phyloP scores from a whole-genome alignment of 768 basidiomycete genomes.

The Astraeus odoratus region DNA sequence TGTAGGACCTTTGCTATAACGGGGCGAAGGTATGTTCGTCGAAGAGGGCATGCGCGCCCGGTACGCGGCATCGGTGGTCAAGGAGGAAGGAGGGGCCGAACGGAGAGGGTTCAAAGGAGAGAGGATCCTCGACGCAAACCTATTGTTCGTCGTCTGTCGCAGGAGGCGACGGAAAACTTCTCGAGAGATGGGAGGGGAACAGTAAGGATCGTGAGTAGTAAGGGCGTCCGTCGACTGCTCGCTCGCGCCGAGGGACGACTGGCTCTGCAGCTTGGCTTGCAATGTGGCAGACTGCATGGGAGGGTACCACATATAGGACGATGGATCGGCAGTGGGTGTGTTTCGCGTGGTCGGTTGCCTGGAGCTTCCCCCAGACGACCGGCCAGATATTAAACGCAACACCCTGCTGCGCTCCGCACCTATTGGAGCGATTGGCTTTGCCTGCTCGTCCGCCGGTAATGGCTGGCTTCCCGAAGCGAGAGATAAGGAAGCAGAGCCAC shows the following conservation, averaged over 20 bases:
- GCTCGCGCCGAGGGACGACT: background rate
- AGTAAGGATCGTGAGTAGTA: background rate
- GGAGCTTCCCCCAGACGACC: constrained; percentile 3
- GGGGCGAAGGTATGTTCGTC: constrained; percentile 13
- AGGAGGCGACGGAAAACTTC: constrained; percentile 21
- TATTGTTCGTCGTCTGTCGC: constrained; percentile 19
- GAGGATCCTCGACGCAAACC: constrained; percentile 19
- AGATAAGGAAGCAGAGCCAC: constrained; percentile 15
- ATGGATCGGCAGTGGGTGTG: background rate
- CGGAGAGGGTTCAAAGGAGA: constrained; percentile 29
- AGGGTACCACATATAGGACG: constrained; percentile 6
- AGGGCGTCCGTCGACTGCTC: constrained; percentile 1
- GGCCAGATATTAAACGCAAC: constrained; percentile 12
- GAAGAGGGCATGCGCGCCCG: constrained; percentile 17
- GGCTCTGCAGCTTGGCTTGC: constrained; percentile 4
- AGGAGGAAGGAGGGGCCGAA: constrained; percentile 3
- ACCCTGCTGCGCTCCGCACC: constrained; percentile 25
- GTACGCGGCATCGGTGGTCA: constrained; percentile 16
- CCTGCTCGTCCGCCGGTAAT: constrained; percentile 13
- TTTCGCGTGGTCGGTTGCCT: background rate
- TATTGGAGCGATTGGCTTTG: constrained; percentile 20
- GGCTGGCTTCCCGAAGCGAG: constrained; percentile 23
- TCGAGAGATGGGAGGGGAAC: constrained; percentile 6
- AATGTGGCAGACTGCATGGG: constrained; percentile 4
- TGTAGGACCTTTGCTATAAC: constrained; percentile 13